Percentiles rank a stretch among this genome's conserved stretches.
Evolutionary conservation across 768 basidiomycete genomes (phyloP).

Genomic region (Strobilomyces confusus): DNA sequence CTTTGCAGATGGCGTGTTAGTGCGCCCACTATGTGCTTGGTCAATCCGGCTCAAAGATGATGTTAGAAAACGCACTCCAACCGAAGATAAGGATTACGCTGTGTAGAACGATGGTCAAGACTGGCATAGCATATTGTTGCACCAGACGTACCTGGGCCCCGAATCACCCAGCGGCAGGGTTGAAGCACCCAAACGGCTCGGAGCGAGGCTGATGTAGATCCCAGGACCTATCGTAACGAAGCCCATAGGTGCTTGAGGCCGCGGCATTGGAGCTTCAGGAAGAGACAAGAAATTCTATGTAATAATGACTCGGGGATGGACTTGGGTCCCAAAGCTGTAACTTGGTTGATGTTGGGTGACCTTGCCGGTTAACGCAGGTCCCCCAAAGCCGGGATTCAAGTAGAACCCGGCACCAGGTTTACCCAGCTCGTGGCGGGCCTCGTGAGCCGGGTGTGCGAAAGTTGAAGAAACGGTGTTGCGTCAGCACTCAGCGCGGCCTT

Average conservation of each 20-base stretch:
- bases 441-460: too few species aligned
- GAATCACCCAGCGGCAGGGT: constrained; percentile 1
- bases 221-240: constrained; percentile 3
- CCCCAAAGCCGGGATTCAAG: too few species aligned
- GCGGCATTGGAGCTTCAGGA: not conserved
- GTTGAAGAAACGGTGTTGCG: too few species aligned
- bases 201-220: not conserved
- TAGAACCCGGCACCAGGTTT: too few species aligned
- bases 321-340: too few species aligned
- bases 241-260: not conserved
- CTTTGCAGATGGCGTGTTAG: constrained; percentile 23
- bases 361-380: too few species aligned
- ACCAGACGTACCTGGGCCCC: constrained; percentile 20
- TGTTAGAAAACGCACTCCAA: constrained; percentile 20
- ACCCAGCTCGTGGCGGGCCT: too few species aligned
- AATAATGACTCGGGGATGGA: not conserved
- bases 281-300: too few species aligned
- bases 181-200: not conserved
- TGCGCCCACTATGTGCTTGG: constrained; percentile 21
- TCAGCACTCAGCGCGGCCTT: too few species aligned
- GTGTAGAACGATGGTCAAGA: not conserved
- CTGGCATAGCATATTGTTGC: too few species aligned
- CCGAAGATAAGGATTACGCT: constrained; percentile 30
- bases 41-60: not conserved
- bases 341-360: too few species aligned